Base-by-base conservation (phyloP, 2,329 filamentous ascomycete genomes). In the Rachicladosporium sp. region DNA sequence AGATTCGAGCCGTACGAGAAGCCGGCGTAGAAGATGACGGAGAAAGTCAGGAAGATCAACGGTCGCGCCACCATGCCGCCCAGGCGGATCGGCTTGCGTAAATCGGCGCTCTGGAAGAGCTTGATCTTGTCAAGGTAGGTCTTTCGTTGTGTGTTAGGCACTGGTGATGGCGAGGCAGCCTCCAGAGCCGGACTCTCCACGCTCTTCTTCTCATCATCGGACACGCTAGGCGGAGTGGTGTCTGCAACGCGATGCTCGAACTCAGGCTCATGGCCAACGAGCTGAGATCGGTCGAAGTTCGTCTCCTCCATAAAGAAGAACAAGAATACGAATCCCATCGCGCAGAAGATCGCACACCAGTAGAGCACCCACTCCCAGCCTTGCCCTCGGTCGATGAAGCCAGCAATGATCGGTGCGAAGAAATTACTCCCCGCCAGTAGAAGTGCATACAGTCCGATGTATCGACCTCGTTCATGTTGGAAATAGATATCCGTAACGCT, bases 221-320 rank as follows among this genome's bases (percentile, higher is more conserved):
- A 27, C 6, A 27, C 6, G 8, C 7, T 27, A 2, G 23, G 23
- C 23, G 23, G 23, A 8, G 10, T 4, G 3, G 29, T 10, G 29
- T n/a, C 13, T 11, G n/a, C 8, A 2, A 11, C 19, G 4, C 10
- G 13, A 6, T 13, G 19, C 4, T 12, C n/a, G 2, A 21, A 10
- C 11, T 30, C 27, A 6, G 37, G 19, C 23, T 27, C 23, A n/a
- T 10, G 11, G 10, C 3, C 13, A 9, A 34, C 39, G 54, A 50
- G 31, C 62, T 58, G 40, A 13, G 37, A 41, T 10, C 44, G 33
- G 32, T 46, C 44, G 41, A 68, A 75, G 50, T 73, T 76, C 4
- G 74, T 76, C 53, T 78, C 74, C 53, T 78, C 74, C 62, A 76
- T 68, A 52, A 70, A 68, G 48, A 78, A 70, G 57, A 74, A 76